These are phyloP conservation scores for Lumnitzera racemosa DNA, from an alignment of 345 rosid genomes.

Conservation along the genomic window DNA sequence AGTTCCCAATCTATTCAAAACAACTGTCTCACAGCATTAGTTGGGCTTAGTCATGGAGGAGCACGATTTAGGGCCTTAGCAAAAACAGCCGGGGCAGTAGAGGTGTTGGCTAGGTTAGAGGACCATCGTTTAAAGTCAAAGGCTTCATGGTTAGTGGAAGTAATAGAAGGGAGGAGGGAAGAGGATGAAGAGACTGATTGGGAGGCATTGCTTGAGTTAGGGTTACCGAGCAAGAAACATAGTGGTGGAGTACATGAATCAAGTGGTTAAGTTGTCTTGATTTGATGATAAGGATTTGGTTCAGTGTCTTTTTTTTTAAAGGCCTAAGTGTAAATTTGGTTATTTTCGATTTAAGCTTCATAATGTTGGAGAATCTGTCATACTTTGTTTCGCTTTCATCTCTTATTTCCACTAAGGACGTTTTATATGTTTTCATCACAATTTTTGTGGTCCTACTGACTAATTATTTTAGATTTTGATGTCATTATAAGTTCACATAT, in stretches of 20 bases:
- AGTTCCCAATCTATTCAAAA: conserved; percentile 39
- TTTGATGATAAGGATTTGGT: neutral
- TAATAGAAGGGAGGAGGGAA: conserved; percentile 29
- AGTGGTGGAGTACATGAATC: neutral
- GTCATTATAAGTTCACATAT: no score
- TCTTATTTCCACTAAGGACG: no score
- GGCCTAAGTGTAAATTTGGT: neutral
- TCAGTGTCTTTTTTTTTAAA: neutral
- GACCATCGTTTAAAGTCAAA: conserved; percentile 39
- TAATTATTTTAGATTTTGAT: no score
- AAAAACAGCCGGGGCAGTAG: conserved; percentile 52
- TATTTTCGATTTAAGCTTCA: no score
- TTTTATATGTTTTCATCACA: no score
- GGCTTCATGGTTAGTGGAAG: conserved; percentile 41
- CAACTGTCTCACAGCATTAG: conserved; percentile 53
- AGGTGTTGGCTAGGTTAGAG: conserved; percentile 46
- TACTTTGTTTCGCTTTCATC: neutral
- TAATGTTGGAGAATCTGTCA: no score
- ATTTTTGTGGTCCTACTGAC: no score
- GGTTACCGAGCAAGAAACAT: conserved; percentile 18
- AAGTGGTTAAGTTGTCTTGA: neutral
- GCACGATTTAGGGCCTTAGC: conserved; percentile 70
- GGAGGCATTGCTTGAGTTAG: conserved; percentile 71
- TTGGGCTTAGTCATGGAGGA: conserved; percentile 51
- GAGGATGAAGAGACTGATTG: conserved; percentile 52